A percentile compares a stretch with the other conserved stretches of the same genome.
phyloP scores from a whole-genome alignment of 805 yeast genomes.

The Tetrapisispora taiwanensis region DNA sequence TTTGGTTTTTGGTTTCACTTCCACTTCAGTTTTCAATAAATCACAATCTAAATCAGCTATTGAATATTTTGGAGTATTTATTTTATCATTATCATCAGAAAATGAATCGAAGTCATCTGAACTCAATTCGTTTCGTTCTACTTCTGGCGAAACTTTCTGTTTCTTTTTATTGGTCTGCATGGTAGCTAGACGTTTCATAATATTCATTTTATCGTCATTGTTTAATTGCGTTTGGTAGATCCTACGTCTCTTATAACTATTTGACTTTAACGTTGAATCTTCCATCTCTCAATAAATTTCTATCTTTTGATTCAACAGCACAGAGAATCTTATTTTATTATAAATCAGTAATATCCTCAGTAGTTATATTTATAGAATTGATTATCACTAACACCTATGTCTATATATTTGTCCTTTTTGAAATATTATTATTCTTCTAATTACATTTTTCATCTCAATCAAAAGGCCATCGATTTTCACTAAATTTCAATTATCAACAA shows the following conservation, averaged over 20 bases:
- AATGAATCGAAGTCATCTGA: slow-evolving; percentile 1
- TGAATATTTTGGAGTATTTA: not conserved
- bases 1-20: not conserved
- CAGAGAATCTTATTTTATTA: too few species aligned
- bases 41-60: not conserved
- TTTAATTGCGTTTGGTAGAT: not conserved
- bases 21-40: not conserved
- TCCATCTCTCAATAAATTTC: not conserved
- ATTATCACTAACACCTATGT: too few species aligned
- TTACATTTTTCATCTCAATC: too few species aligned
- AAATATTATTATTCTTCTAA: too few species aligned
- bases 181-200: not conserved
- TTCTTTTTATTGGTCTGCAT: too few species aligned
- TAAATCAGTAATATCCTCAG: too few species aligned
- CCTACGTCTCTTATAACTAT: not conserved
- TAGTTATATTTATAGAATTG: too few species aligned
- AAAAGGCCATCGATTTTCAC: too few species aligned
- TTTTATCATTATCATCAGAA: not conserved
- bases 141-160: not conserved
- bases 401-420: too few species aligned
- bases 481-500: too few species aligned
- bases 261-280: not conserved
- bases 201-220: not conserved
- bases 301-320: too few species aligned
- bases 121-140: not conserved